Base-by-base conservation (phyloP, 495 filamentous ascomycete species). In the Talaromyces borbonicus region DNA sequence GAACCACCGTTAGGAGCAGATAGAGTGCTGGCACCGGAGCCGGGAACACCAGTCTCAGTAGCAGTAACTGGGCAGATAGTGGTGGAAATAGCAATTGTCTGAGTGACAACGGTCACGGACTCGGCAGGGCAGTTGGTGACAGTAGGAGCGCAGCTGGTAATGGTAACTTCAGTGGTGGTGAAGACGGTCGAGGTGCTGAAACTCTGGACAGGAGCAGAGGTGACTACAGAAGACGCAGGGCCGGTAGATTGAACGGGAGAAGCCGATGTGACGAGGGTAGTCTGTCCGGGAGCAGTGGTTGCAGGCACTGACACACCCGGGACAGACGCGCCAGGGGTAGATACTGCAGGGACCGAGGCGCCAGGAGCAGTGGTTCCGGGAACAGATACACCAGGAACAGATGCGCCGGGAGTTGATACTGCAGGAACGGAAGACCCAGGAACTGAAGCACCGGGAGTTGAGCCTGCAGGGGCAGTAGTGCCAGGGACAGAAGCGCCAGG, bases 61-160 rank as follows among this genome's bases (percentile, higher is more conserved):
- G 61, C 60, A 8, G 67, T 60, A 33, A 78, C 72, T 25, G 80
- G 76, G 56, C 71, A 75, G 47, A 80, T 59, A 30, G 80, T 82
- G 16, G 79, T 83, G 26, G 69, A 75, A 50, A 80, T 49, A n/a
- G 77, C 57, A 52, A 80, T 67, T 18, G 74, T 68, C 11, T 72
- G 69, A 25, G 77, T 78, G 20, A 73, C 67, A 1, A 78, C 69
- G 20, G 62, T 66, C 49, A 65, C 75, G 37, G 59, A 77, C 16
- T 57, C 49, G 29, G 56, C 74, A 4, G 78, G 78, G 63, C 80
- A 84, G 55, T 77, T 58, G 43, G 72, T 76, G n/a, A 82, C 72
- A 5, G 61, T 70, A 1, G 79, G 57, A 6, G 69, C 67, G 56
- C 77, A 82, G 47, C 69, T 72, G 3, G 74, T 78, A 54, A 80